Base-by-base conservation (phyloP, 768 basidiomycete species). In the Pleurotus cornucopiae region DNA sequence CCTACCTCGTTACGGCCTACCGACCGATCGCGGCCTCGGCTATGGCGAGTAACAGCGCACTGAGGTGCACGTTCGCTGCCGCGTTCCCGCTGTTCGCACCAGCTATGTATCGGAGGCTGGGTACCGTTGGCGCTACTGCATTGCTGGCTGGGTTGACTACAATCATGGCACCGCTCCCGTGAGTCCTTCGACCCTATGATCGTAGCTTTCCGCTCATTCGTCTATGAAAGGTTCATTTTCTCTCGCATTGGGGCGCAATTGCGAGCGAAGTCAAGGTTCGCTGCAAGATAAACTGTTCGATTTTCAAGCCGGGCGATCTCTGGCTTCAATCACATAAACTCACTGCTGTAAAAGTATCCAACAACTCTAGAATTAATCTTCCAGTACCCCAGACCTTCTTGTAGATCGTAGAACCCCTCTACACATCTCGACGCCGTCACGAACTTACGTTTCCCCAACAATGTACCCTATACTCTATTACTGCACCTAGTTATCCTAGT, bases 81-180 rank as follows among this genome's bases (percentile, higher is more conserved):
- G 77, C 76, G 2, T 87, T 88, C 67, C 86, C 86, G 1, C 76
- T 66, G 2, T 83, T 81, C 44, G 86, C 89, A 0, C 77, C 86
- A 63, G 82, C 88, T 0, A 79, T 84, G 69, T 94, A 94, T 65
- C 68, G 70, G 2, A 80, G 79, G 48, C 64, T 91, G 5, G 86
- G 88, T 0, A 83, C 85, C 0, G 86, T 86, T 0, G 89, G 88
- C 0, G 88, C 86, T 0, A 86, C 84, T 0, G 87, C 84, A 13
- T 73, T 89, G 16, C 62, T 90, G n/a, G 88, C 83, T 1, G 86
- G 88, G 0, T 64, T 90, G 11, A 77, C 79, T 57, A 76, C 80
- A 1, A 45, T 85, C 13, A 80, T 86, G 76, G 77, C 80, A 1
- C 88, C 88, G 0, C 63, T 84, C 44, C 83, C 83, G 83, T 85